Conservation (phyloP, 1,139 yeast species). For the Meyerozyma athensensis region DNA sequence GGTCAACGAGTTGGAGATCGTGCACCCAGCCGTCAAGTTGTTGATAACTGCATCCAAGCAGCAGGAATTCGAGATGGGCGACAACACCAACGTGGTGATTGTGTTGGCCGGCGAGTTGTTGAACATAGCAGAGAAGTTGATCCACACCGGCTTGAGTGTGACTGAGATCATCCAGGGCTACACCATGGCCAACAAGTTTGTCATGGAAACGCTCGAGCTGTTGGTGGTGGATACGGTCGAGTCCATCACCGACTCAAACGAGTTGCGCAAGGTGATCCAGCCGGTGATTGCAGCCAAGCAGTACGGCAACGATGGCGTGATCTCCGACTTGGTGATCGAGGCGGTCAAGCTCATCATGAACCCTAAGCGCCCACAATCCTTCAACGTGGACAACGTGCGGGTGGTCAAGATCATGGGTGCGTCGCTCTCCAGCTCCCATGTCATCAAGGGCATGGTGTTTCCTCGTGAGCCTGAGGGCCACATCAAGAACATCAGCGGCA, state of each 20-base stretch:
- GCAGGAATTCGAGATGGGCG: slow-evolving; percentile 80
- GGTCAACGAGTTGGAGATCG: slow-evolving; percentile 86
- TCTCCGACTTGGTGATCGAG: slow-evolving; percentile 77
- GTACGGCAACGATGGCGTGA: slow-evolving; percentile 77
- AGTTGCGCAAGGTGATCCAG: slow-evolving; percentile 69
- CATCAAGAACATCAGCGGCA: slow-evolving; percentile 53
- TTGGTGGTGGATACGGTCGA: slow-evolving; percentile 61
- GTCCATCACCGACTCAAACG: slow-evolving; percentile 49
- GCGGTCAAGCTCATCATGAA: slow-evolving; percentile 74
- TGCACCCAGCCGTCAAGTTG: slow-evolving; percentile 95
- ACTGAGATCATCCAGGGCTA: slow-evolving; percentile 89
- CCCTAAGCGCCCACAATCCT: slow-evolving; percentile 58
- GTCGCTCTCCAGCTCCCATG: slow-evolving; percentile 66
- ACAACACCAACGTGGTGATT: slow-evolving; percentile 44
- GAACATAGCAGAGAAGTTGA: slow-evolving; percentile 75
- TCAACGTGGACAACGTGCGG: slow-evolving; percentile 89
- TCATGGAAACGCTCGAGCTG: slow-evolving; percentile 62
- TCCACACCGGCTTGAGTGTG: slow-evolving; percentile 82
- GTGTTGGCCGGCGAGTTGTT: slow-evolving; percentile 86
- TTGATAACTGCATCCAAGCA: slow-evolving; percentile 96
- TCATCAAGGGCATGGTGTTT: slow-evolving; percentile 96
- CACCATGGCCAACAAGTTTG: slow-evolving; percentile 73
- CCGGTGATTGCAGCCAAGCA: slow-evolving; percentile 94
- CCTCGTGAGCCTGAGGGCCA: slow-evolving; percentile 95
- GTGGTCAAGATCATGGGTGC: slow-evolving; percentile 97